Percentiles rank a stretch among this genome's conserved stretches.
Evolutionary conservation across 2,329 filamentous ascomycete species (phyloP).

Genomic region (Ophiobolus disseminans): DNA sequence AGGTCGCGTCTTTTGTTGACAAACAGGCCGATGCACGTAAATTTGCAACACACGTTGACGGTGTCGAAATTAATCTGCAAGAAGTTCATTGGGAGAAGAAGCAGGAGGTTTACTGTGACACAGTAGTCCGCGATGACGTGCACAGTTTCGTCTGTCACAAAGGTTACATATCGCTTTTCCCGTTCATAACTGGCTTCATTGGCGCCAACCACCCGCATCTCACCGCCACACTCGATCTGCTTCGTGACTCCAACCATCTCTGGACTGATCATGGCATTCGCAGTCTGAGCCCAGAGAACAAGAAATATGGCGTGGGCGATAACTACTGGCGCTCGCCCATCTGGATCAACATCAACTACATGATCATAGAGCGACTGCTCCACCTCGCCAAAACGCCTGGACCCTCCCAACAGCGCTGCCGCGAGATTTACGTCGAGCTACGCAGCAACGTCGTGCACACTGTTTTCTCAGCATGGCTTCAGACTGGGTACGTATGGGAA

Average conservation of each 20-base stretch:
- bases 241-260: conserved; percentile 79
- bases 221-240: conserved; percentile 74
- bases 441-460: conserved; percentile 85
- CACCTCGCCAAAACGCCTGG: conserved; percentile 55
- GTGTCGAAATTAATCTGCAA: conserved; percentile 81
- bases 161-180: conserved; percentile 90
- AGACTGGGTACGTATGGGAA: conserved; percentile 97
- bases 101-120: conserved; percentile 85
- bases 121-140: conserved; percentile 87
- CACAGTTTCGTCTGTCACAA: conserved; percentile 86
- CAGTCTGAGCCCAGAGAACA: conserved; percentile 80
- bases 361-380: conserved; percentile 77
- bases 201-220: conserved; percentile 75
- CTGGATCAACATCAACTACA: conserved; percentile 97
- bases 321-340: conserved; percentile 97
- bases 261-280: conserved; percentile 87
- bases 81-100: conserved; percentile 90
- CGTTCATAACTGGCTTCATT: conserved; percentile 83
- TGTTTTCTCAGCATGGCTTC: conserved; percentile 81
- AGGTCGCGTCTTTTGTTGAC: conserved; percentile 75
- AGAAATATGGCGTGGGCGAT: conserved; percentile 83
- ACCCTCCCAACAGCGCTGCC: conserved; percentile 70
- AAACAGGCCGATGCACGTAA: conserved; percentile 73
- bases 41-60: conserved; percentile 73
- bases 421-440: conserved; percentile 74